Percentiles rank a stretch among this genome's conserved stretches.
Evolutionary conservation across 2,329 filamentous ascomycete species (phyloP).

Genomic region (Talaromyces amestolkiae): DNA sequence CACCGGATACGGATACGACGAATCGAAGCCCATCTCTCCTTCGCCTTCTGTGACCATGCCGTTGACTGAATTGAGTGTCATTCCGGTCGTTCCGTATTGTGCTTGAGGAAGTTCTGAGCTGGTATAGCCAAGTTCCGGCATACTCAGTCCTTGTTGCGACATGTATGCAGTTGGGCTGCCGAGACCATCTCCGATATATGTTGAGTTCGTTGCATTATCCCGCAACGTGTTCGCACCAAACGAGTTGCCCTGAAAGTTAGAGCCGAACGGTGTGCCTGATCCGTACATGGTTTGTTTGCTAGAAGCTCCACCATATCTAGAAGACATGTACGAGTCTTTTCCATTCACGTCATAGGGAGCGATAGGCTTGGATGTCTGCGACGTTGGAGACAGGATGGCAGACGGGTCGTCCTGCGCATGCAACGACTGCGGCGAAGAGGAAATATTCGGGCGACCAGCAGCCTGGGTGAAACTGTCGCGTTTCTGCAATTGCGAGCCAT

Average conservation of each 20-base stretch:
- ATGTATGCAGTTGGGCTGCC: slow-evolving; percentile 12
- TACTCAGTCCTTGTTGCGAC: slow-evolving; percentile 23
- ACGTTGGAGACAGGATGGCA: slow-evolving; percentile 7
- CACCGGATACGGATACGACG: slow-evolving; percentile 65
- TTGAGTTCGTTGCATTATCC: slow-evolving; percentile 20
- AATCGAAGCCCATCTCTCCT: slow-evolving; percentile 36
- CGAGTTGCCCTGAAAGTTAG: slow-evolving; percentile 19
- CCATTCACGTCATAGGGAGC: background rate
- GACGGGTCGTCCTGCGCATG: slow-evolving; percentile 24
- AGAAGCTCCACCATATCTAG: background rate
- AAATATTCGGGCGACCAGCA: slow-evolving; percentile 28
- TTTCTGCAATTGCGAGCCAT: slow-evolving; percentile 52
- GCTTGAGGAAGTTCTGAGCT: slow-evolving; percentile 4
- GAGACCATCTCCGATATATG: slow-evolving; percentile 11
- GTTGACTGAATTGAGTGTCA: slow-evolving; percentile 29
- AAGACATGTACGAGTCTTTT: background rate
- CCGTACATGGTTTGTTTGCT: slow-evolving; percentile 26
- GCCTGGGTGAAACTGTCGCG: slow-evolving; percentile 46
- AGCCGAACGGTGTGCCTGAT: slow-evolving; percentile 19
- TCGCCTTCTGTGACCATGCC: slow-evolving; percentile 28
- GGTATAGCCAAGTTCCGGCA: slow-evolving; percentile 23
- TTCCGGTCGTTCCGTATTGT: slow-evolving; percentile 18
- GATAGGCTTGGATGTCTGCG: slow-evolving; percentile 7
- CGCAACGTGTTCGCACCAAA: slow-evolving; percentile 23
- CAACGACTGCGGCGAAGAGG: slow-evolving; percentile 22